Conservation (phyloP, 345 rosid genomes). For the Eucalyptus tenuipes region DNA sequence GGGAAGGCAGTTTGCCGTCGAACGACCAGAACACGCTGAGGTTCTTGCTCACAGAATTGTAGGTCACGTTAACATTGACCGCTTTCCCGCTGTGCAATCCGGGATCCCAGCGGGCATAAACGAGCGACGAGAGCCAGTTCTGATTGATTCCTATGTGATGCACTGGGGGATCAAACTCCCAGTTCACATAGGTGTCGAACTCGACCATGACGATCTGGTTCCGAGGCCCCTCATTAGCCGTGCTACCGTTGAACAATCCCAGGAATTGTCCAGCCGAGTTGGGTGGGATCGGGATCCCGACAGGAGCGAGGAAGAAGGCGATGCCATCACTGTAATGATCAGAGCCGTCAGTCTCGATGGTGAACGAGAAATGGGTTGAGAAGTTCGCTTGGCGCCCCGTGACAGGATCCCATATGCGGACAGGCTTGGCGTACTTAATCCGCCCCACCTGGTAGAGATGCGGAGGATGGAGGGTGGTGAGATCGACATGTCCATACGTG, state of each 20-base stretch:
- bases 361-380: neutral
- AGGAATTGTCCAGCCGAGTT: neutral
- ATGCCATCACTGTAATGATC: rapidly evolving
- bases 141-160: neutral
- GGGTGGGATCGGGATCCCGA: neutral
- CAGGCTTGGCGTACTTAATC: neutral
- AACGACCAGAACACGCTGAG: neutral
- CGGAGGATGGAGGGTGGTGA: rapidly evolving
- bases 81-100: neutral
- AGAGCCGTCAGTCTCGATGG: neutral
- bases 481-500: neutral
- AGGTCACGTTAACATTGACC: neutral
- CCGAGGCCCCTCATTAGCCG: neutral
- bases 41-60: neutral
- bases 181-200: neutral
- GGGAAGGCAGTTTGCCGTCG: neutral
- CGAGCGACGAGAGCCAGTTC: rapidly evolving
- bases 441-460: neutral
- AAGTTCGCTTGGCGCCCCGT: neutral
- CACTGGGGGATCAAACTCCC: neutral
- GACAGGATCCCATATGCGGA: neutral
- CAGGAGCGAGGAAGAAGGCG: neutral
- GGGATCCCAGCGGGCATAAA: neutral
- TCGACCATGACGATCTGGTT: neutral
- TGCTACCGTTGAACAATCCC: neutral